phyloP scores from a whole-genome alignment of 352 stramenopile species.

The Phytophthora nicotianae region DNA sequence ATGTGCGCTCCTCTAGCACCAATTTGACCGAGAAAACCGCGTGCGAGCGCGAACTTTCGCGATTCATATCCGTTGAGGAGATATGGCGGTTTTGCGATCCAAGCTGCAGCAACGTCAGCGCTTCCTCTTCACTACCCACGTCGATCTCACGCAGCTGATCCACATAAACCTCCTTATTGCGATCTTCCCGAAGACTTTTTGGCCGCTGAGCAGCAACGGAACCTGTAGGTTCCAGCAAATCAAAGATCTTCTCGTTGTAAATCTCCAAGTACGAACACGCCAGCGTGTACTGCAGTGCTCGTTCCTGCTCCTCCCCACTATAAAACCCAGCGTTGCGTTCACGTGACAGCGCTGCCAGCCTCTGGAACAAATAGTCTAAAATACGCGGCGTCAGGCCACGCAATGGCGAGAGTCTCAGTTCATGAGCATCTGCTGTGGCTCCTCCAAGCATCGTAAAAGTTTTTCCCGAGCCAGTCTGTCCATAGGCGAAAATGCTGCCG shows the following conservation, averaged over 20 bases:
- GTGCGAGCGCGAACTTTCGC: constrained; percentile 95
- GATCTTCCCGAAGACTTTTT: constrained; percentile 80
- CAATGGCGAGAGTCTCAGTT: constrained; percentile 53
- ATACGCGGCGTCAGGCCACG: constrained; percentile 85
- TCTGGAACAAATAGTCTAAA: constrained; percentile 81
- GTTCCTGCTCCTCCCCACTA: constrained; percentile 32
- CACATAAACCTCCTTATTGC: constrained; percentile 81
- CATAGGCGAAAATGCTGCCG: constrained; percentile 91
- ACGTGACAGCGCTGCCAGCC: constrained; percentile 47
- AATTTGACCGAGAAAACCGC: constrained; percentile 97
- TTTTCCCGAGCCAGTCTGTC: constrained; percentile 88
- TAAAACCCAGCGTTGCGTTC: constrained; percentile 50
- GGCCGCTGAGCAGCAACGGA: constrained; percentile 50
- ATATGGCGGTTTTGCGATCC: constrained; percentile 92
- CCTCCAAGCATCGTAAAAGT: constrained; percentile 89
- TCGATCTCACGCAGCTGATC: constrained; percentile 72
- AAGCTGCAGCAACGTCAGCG: constrained; percentile 75
- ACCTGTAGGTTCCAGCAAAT: constrained; percentile 73
- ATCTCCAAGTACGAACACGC: constrained; percentile 91
- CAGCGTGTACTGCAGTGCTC: constrained; percentile 59
- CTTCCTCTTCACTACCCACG: constrained; percentile 66
- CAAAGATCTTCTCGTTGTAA: constrained; percentile 92
- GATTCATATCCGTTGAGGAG: constrained; percentile 97
- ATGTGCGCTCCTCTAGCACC: constrained; percentile 78
- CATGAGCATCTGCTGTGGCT: constrained; percentile 37